A percentile compares a stretch with the other conserved stretches of the same genome.
Evolutionary conservation across 1,284 basidiomycete genomes (phyloP).

Genomic region (Heterobasidion irregulare): DNA sequence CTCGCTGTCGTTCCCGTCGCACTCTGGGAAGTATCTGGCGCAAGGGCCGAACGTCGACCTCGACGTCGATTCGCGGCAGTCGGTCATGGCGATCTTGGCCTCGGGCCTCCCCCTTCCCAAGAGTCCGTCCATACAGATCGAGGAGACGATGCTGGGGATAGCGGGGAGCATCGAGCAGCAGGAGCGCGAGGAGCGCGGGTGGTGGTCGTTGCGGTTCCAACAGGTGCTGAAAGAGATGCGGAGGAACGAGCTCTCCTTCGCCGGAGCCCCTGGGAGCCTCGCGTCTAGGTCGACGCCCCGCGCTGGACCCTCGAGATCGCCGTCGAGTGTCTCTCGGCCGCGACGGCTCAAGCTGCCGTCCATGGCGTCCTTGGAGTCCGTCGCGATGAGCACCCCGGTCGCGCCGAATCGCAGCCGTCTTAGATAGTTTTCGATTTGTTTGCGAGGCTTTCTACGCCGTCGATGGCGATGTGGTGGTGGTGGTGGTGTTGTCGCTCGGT

Average conservation of each 20-base stretch:
- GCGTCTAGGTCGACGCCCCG: constrained; percentile 1
- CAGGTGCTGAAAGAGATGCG: constrained; percentile 48
- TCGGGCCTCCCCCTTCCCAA: constrained; percentile 59
- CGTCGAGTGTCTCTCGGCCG: constrained; percentile 3
- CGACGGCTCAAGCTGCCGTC: constrained; percentile 8
- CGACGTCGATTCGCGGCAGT: constrained; percentile 33
- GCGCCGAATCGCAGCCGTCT: neutral
- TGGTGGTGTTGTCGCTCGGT: no score
- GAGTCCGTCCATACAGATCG: constrained; percentile 54
- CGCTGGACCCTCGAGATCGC: constrained; percentile 3
- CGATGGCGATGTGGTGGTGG: no score
- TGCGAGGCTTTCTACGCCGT: no score
- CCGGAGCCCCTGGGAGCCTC: constrained; percentile 3
- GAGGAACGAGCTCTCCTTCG: neutral
- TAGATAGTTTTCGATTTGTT: neutral
- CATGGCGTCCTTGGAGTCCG: constrained; percentile 9
- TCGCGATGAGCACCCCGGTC: neutral
- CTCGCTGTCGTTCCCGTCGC: constrained; percentile 38
- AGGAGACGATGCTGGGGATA: constrained; percentile 19
- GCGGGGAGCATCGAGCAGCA: constrained; percentile 22
- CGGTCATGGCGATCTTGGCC: constrained; percentile 43
- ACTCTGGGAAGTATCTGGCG: constrained; percentile 22
- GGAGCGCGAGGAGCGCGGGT: constrained; percentile 69
- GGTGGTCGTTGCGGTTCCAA: constrained; percentile 72
- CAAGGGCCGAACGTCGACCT: constrained; percentile 23